Evolutionary conservation across 2,329 filamentous ascomycete species (phyloP), one percentile per base, ranked within the genome.

Genomic region (Leptoxyphium fumago): DNA sequence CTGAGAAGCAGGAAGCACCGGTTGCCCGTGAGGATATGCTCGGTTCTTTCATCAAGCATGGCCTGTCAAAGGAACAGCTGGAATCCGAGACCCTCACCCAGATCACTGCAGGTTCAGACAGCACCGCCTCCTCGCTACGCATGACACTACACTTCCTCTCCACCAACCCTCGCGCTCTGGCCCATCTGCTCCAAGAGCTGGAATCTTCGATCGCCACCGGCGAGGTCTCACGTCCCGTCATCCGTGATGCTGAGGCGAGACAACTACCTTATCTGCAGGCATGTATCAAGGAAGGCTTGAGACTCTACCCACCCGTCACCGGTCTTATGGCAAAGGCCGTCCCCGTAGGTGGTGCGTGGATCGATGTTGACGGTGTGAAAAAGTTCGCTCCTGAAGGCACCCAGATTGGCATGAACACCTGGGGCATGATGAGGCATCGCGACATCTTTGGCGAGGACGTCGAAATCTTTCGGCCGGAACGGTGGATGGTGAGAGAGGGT

Each of bases 31-130:
- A 61, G 5, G 73, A 76, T 48, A 77, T 77, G 72, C 62, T 77
- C 5, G 67, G 64, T 2, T 68, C 69, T 0, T 74, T 75, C 50
- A 64, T 74, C 43, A 61, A 61, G 10, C 65, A 69, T 46, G 65
- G 64, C 51, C 53, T 72, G 1, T 57, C 59, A 40, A 51, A 65
- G 57, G 48, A 60, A 13, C 55, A 70, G 50, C 62, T 57, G 46
- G 69, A 59, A 55, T 66, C 58, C 48, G 68, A 71, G 48, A 64
- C 61, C 0, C 48, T 69, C 4, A 59, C 67, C 10, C 65, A 69
- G 45, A 69, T 71, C 36, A 61, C 74, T 5, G 74, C 74, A 4
- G 75, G 75, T 3, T 73, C 72, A 0, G 75, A 78, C 47, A 77
- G 73, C 1, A 75, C 73, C 0, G 72, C 75, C 0, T 73, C 71